Base-by-base conservation (phyloP, 2,329 filamentous ascomycete species). In the Sporothrix schenckii region DNA sequence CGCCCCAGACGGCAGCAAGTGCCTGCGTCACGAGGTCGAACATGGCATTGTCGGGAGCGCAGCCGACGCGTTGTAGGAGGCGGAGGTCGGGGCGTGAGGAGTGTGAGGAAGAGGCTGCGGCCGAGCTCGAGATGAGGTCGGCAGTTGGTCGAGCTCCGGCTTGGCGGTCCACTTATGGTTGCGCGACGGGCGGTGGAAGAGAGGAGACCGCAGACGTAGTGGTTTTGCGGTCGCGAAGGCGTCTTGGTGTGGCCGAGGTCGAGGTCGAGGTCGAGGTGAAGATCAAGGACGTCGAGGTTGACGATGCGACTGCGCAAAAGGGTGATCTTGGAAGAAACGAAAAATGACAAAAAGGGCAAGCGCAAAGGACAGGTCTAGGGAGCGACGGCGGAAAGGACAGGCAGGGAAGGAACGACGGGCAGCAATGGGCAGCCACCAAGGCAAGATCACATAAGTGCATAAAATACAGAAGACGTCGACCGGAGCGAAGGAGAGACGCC, bases 1-100 rank as follows among this genome's bases (percentile, higher is more conserved):
- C 75, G 52, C 60, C 69, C 11, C 69, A 73, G 58, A 72, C 60
- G 49, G 61, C 58, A 13, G 71, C 69, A 34, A 72, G 41, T 16
- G 66, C 71, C 41, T 69, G 66, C 21, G 68, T 63, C 66, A 69
- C 53, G 52, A 56, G 34, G 24, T 47, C 66, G 44, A 49, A 41
- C 72, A 73, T 73, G n/a, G 70, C 70, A 72, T 69, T 16, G 65
- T 47, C 49, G 34, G 49, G 47, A 19, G 21, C 7, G 52, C 24
- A 66, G 21, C 4, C 16, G 4, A 60, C 14, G n/a, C 21, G 49
- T 3, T 2, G 49, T 13, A 14, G 14, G 47, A 39, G 61, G 61
- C n/a, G 1, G 63, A 53, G 47, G 21, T 7, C 34, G 11, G 9
- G 27, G 13, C 27, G 27, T 34, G 41, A 5, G 24, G 24, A 24